These are phyloP conservation scores for Daldinia concentrica DNA, from an alignment of 495 filamentous ascomycete genomes.

Conservation along the genomic window DNA sequence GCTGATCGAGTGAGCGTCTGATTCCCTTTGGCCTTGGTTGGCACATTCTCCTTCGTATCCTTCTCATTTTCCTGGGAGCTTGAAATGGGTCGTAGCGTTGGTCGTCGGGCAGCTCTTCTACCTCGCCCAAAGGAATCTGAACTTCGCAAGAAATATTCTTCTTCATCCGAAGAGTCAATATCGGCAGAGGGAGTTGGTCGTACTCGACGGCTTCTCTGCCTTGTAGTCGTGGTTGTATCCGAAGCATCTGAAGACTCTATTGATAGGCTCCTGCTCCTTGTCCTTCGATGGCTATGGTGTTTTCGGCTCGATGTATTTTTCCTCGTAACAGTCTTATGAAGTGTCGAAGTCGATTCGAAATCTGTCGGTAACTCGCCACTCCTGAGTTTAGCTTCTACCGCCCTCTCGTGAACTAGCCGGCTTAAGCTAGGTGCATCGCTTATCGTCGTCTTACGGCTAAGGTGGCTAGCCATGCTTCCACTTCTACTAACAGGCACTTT, in stretches of 20 bases:
- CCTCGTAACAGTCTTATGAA: constrained; percentile 37
- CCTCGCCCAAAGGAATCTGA: constrained; percentile 39
- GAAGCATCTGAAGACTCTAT: constrained; percentile 50
- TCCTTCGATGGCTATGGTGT: constrained; percentile 41
- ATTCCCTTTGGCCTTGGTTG: constrained; percentile 7
- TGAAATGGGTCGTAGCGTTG: constrained; percentile 34
- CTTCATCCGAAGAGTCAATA: constrained; percentile 38
- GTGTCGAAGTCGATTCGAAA: constrained; percentile 41
- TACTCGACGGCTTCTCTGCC: constrained; percentile 24
- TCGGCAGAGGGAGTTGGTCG: constrained; percentile 23
- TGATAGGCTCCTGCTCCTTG: constrained; percentile 49
- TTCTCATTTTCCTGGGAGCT: constrained; percentile 40
- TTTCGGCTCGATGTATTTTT: constrained; percentile 33
- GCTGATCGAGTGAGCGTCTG: constrained; percentile 27
- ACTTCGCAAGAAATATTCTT: constrained; percentile 29
- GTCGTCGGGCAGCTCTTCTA: constrained; percentile 30
- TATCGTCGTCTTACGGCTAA: constrained; percentile 39
- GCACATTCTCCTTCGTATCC: constrained; percentile 33
- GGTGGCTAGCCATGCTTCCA: constrained; percentile 50
- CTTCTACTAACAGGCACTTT: constrained; percentile 69
- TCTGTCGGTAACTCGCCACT: constrained; percentile 48
- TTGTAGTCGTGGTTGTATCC: constrained; percentile 34
- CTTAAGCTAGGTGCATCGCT: constrained; percentile 45
- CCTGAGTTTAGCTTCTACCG: constrained; percentile 52
- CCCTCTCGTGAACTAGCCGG: constrained; percentile 49